phyloP scores from a whole-genome alignment of 2,329 filamentous ascomycete genomes.

The Fusarium clavum region DNA sequence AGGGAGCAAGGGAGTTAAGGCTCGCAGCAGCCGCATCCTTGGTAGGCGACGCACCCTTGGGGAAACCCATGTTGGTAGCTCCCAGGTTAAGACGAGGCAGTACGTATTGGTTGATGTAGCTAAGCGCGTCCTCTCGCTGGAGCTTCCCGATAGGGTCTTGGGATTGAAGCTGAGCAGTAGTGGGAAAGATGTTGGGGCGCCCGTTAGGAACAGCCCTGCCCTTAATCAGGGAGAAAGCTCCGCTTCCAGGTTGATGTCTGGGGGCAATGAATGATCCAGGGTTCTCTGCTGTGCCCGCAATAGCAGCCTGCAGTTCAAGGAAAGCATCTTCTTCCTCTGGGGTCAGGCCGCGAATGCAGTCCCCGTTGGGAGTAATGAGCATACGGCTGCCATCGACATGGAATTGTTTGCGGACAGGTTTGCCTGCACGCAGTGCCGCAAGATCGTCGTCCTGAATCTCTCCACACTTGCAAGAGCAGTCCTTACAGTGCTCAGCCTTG shows the following conservation, averaged over 20 bases:
- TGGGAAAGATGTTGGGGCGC: constrained; percentile 70
- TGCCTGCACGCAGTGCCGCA: constrained; percentile 64
- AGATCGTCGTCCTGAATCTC: constrained; percentile 64
- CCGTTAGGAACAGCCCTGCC: constrained; percentile 74
- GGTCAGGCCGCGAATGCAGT: constrained; percentile 78
- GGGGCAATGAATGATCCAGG: constrained; percentile 68
- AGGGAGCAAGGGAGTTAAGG: constrained; percentile 66
- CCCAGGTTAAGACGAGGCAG: constrained; percentile 69
- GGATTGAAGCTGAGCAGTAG: constrained; percentile 58
- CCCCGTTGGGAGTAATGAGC: constrained; percentile 80
- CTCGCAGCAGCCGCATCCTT: constrained; percentile 62
- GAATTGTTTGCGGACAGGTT: constrained; percentile 68
- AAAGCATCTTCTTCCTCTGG: constrained; percentile 77
- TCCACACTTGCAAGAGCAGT: constrained; percentile 54
- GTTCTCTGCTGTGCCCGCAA: constrained; percentile 62
- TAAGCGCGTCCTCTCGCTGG: constrained; percentile 73
- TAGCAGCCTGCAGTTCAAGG: constrained; percentile 72
- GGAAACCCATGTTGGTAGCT: constrained; percentile 58
- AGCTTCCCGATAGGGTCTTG: constrained; percentile 73
- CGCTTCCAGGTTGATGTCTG: constrained; percentile 64
- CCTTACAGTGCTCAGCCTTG: constrained; percentile 51
- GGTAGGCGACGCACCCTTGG: constrained; percentile 53
- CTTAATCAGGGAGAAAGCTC: constrained; percentile 72
- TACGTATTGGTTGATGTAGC: constrained; percentile 77
- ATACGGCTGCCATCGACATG: constrained; percentile 72